Evolutionary conservation across 768 basidiomycete genomes (phyloP).

Genomic region (Lactarius quietus): DNA sequence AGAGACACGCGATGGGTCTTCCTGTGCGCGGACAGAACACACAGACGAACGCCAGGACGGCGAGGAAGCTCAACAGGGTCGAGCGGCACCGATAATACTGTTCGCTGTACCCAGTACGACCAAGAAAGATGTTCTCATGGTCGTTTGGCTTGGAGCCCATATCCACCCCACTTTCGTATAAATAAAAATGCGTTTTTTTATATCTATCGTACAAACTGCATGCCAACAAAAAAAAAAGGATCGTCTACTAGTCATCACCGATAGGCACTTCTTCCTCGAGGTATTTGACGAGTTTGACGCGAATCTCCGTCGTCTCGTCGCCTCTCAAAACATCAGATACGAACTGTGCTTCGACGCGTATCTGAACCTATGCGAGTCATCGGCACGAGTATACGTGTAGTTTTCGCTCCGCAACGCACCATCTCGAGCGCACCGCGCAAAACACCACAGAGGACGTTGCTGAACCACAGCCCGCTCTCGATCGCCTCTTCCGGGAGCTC

Average conservation of each 20-base stretch:
- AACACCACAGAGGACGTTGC: conserved; percentile 94
- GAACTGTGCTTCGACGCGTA: conserved; percentile 90
- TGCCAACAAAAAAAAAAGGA: neutral
- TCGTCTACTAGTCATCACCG: conserved; percentile 71
- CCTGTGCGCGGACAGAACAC: conserved; percentile 96
- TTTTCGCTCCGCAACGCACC: conserved; percentile 50
- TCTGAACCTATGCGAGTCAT: conserved; percentile 68
- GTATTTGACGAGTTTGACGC: conserved; percentile 85
- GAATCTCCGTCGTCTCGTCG: conserved; percentile 91
- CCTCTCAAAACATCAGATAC: conserved; percentile 88
- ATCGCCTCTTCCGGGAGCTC: conserved; percentile 92
- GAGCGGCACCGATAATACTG: conserved; percentile 47
- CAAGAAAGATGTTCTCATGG: neutral
- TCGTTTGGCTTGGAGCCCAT: neutral
- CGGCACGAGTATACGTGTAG: neutral
- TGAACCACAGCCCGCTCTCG: conserved; percentile 94
- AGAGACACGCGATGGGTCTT: conserved; percentile 85
- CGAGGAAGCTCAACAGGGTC: conserved; percentile 84
- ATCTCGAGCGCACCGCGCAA: conserved; percentile 92
- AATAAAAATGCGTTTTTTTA: neutral
- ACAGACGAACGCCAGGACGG: conserved; percentile 85
- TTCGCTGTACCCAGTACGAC: neutral
- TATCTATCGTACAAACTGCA: conserved; percentile 13
- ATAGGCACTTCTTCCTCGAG: conserved; percentile 95
- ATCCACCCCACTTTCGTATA: neutral